Base-by-base conservation (phyloP, 495 filamentous ascomycete species). In the Penicillium desertorum region DNA sequence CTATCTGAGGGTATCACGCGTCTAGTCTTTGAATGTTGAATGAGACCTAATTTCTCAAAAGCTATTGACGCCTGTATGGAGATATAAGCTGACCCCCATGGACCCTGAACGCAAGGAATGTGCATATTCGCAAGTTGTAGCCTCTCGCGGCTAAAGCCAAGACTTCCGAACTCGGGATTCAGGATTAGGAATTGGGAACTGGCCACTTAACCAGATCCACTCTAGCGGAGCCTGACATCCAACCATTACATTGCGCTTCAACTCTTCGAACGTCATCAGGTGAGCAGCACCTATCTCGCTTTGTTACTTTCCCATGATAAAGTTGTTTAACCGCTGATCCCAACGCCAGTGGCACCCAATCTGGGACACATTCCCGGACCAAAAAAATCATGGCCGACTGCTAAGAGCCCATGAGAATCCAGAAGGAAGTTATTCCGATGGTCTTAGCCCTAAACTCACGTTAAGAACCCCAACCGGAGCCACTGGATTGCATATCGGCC, bases 201-300 rank as follows among this genome's bases (percentile, higher is more conserved):
- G 51, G 41, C 51, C 51, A 27, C 39, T 53, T 44, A 53, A 17
- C 27, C n/a, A n/a, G 39, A 17, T 53, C 51, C 51, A 53, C 51
- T 14, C 16, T 52, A 34, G 25, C 43, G 39, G 51, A 23, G 16
- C 39, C 25, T 44, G 23, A 17, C 27, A 32, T 20, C 37, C 29
- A 49, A 30, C 45, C 47, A 22, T 34, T 17, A 50, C 17, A 19
- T 12, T 34, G n/a, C 39, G 51, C 51, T n/a, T 43, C 39, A 34
- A 30, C 3, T 22, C 17, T 22, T 2, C n/a, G 39, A 25, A 53
- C 39, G 51, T 45, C 39, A 53, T 53, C 39, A 10, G 36, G 20
- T 41, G 14, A 39, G 19, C 32, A 20, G 19, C 32, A 19, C 19
- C 11, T 29, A 36, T 23, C 3, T n/a, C 20, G 1, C 43, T 34